A percentile compares a stretch with the other conserved stretches of the same genome.
These are phyloP conservation scores for Scleromitrula shiraiana DNA, from an alignment of 2,329 filamentous ascomycete species.

Conservation along the genomic window DNA sequence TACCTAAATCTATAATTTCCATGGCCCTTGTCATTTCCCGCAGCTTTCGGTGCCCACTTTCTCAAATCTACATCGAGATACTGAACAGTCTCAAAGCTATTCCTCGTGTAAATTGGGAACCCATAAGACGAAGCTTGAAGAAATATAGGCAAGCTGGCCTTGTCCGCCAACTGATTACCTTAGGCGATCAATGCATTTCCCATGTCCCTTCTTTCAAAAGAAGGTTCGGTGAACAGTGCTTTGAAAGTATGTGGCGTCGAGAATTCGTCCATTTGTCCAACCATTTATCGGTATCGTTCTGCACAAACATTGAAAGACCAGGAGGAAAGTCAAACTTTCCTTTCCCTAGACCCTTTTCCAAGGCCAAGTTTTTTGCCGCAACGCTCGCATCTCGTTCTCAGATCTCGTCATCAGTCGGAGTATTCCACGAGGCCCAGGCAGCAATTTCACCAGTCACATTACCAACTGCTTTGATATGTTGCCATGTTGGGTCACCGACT, in stretches of 20 bases:
- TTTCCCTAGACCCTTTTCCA: not conserved
- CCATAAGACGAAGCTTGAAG: slow-evolving; percentile 2
- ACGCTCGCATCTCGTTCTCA: not conserved
- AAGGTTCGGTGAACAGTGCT: not conserved
- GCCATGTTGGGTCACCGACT: not conserved
- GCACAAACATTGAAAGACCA: not conserved
- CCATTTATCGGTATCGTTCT: not conserved
- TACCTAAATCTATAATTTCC: slow-evolving; percentile 4
- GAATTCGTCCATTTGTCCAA: not conserved
- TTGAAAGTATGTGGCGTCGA: slow-evolving; percentile 1
- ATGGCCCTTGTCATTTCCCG: slow-evolving; percentile 1
- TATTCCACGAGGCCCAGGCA: not conserved
- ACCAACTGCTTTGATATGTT: not conserved
- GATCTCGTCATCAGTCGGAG: not conserved
- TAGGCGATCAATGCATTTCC: not conserved
- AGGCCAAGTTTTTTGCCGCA: not conserved
- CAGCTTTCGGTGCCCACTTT: not conserved
- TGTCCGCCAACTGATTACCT: not conserved
- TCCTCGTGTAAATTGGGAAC: slow-evolving; percentile 2
- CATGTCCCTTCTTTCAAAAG: not conserved
- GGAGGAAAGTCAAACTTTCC: not conserved
- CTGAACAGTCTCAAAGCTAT: slow-evolving; percentile 5
- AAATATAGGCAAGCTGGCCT: not conserved
- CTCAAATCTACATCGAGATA: slow-evolving; percentile 7
- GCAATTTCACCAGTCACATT: not conserved